Base-by-base conservation (phyloP, 805 yeast genomes). In the Metschnikowia noctiluminum region DNA sequence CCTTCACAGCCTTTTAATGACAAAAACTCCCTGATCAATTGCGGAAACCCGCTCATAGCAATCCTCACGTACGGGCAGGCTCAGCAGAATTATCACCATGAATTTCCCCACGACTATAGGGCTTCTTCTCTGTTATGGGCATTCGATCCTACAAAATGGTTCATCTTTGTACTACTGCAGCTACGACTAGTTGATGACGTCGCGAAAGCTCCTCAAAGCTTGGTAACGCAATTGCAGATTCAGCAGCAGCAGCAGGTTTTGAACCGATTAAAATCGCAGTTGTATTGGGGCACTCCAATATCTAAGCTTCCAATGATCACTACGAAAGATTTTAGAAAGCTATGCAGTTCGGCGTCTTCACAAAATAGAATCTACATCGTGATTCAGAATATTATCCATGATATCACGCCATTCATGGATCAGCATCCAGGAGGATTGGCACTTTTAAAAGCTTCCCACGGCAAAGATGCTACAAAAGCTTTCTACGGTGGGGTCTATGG, bases 401-500 rank as follows among this genome's bases (percentile, higher is more conserved):
- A 91, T 63, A 87, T 92, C 11, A 84, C 96, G 5, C 95, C 94
- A 28, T 91, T 91, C 65, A 83, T 90, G 64, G 84, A 85, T 58
- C 89, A 88, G 60, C 98, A 91, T 66, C 98, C 98, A 1, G 98
- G 98, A 56, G 98, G 98, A 1, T 67, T 82, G 31, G 84, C 91
- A 6, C 76, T 91, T 43, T 81, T 91, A 47, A 74, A 74, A 54
- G 83, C 94, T 0, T 87, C 96, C 1, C 84, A 88, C 49, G 97
- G 97, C 11, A 88, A 87, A 65, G 97, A 91, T 65, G 97, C 96
- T 8, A 90, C 97, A 2, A 83, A 87, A 44, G 97, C 96, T 2
- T 91, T 91, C 67, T 89, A 85, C 64, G 97, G 98, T 21, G 97
- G 96, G 2, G 97, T 91, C 11, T 91, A 91, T 69, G 81, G 82